Evolutionary conservation across 495 filamentous ascomycete species (phyloP), one percentile per base, ranked within the genome.

Genomic region (Xylaria intraflava): DNA sequence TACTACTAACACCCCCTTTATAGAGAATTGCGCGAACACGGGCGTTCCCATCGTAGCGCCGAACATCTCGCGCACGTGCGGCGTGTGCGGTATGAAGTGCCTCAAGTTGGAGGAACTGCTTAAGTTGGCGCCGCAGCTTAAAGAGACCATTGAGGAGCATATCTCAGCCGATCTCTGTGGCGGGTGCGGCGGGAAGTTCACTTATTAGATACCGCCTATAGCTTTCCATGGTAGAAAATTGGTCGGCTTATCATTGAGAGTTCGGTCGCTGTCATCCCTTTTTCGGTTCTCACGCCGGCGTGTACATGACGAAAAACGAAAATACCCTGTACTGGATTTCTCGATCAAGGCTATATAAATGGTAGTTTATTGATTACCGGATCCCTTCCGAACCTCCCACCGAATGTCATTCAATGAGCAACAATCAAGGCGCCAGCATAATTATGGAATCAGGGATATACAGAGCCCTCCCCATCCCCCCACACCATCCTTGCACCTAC

Each of bases 121-220:
- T 1, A 44, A 58, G 20, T 50, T 74, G 38, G 60, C 62, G 7
- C 56, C 62, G 1, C 43, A 65, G 10, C 56, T 66, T 14, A 55
- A 36, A 16, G 69, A 67, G 49, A 49, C 66, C 16, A 55, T 74
- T 9, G 48, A 57, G 46, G 47, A 55, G 23, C 51, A 65, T 31
- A 58, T 71, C 27, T 68, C 62, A 8, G 62, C 62, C 1, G 68
- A 71, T 17, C 36, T 65, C 0, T 78, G 74, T 39, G 72, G 71
- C 9, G 60, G 65, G 3, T 78, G 74, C 50, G 71, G 72, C 2
- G 74, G 74, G 10, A 78, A 76, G 64, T 78, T 76, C 56, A 46
- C 73, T 0, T 59, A 60, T 36, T 66, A 35, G n/a, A 12, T 12
- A n/a, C n/a, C n/a, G n/a, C n/a, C n/a, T n/a, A n/a, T n/a, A n/a